Base-by-base conservation (phyloP, 73 alveolate genomes). In the Paramecium sonneborni region DNA sequence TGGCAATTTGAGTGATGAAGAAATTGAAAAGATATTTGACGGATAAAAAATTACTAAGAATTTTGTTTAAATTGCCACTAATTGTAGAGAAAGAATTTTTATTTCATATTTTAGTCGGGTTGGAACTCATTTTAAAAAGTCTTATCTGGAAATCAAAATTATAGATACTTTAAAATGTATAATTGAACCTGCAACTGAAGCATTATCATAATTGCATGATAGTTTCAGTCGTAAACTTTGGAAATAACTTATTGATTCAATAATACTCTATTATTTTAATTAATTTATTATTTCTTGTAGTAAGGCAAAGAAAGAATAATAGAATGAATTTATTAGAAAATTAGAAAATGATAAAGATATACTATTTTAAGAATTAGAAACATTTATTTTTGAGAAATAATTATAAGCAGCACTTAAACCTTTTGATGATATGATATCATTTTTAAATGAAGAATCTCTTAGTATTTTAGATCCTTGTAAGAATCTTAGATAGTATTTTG, bases 401-500 rank as follows among this genome's bases (percentile, higher is more conserved):
- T 23, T 74, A 1, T 37, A 74, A 37, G 56, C 62, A 74, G 39
- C 87, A 1, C 68, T 74, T 15, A 74, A 74, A 18, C 87, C 87
- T 18, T 74, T 74, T 74, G 87, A 74, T 74, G 87, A 74, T 12
- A 74, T 74, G 87, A 74, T 74, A 28, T 39, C 34, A 74, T 74
- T 74, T 37, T 74, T 74, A 21, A 37, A 37, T 37, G 58, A 74
- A 9, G 57, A 74, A 28, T 74, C 87, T 28, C 23, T 74, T 10
- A 39, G 87, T 39, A 74, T 74, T 1, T 15, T 74, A 3, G 87
- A 74, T 9, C 87, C 87, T 15, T 86, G 93, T 34, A 86, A 79
- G 67, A 86, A 70, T 9, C 58, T 86, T 35, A 30, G 93, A 21
- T 37, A 57, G 41, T 86, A 56, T 21, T 86, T 86, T 67, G 93